Evolutionary conservation across 2,329 filamentous ascomycete genomes (phyloP).

Genomic region (Lachnellula arida): DNA sequence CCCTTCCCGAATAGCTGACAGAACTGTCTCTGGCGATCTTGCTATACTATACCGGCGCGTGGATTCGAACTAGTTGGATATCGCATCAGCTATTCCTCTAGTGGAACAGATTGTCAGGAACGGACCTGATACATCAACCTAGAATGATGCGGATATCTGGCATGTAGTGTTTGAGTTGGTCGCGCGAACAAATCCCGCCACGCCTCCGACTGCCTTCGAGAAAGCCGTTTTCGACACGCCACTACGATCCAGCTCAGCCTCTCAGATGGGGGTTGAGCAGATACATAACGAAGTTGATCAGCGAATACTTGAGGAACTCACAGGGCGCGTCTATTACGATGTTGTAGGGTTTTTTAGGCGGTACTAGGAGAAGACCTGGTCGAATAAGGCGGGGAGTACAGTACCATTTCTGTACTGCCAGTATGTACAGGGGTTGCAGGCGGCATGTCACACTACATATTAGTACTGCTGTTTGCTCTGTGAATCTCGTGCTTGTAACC

Average conservation of each 20-base stretch:
- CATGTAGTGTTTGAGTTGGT: constrained; percentile 17
- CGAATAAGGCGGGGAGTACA: too few species aligned
- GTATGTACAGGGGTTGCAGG: too few species aligned
- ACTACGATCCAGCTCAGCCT: constrained; percentile 17
- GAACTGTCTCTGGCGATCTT: constrained; percentile 19
- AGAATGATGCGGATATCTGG: constrained; percentile 20
- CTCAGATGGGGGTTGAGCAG: constrained; percentile 23
- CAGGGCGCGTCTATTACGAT: constrained; percentile 23
- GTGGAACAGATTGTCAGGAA: constrained; percentile 18
- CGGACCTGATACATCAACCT: constrained; percentile 13
- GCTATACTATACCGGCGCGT: constrained; percentile 17
- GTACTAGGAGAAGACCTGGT: constrained; percentile 21
- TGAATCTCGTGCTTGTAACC: too few species aligned
- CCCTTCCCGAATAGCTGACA: constrained; percentile 12
- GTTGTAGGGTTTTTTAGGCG: constrained; percentile 19
- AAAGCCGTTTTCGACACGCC: constrained; percentile 9
- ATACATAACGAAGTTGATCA: constrained; percentile 25
- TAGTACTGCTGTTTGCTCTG: too few species aligned
- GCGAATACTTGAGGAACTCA: constrained; percentile 27
- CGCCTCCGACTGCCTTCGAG: constrained; percentile 5
- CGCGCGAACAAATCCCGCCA: constrained; percentile 12
- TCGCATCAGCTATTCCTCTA: constrained; percentile 16
- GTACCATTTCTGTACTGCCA: too few species aligned
- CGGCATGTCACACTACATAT: too few species aligned
- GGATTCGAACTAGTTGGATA: constrained; percentile 17